These are phyloP conservation scores for Penstemon barbatus DNA, from an alignment of 257 asterid species.

Conservation along the genomic window DNA sequence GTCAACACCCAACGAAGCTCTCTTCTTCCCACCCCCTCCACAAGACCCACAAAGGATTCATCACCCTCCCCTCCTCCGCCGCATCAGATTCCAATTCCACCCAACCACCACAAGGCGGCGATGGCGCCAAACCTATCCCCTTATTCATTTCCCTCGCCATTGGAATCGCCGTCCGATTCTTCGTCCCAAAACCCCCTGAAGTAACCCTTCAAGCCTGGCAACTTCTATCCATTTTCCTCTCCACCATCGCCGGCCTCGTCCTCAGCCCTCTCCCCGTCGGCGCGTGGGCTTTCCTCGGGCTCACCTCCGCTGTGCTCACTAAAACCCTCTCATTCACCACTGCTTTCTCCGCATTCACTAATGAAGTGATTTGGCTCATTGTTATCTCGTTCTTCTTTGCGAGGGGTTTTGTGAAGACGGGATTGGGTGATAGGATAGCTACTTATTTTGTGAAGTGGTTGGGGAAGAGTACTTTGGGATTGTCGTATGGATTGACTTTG, in stretches of 20 bases:
- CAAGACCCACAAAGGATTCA: constrained; percentile 10
- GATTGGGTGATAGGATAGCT: constrained; percentile 86
- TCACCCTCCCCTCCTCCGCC: constrained; percentile 32
- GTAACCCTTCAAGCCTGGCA: constrained; percentile 92
- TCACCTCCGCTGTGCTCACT: constrained; percentile 69
- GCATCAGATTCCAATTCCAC: constrained; percentile 28
- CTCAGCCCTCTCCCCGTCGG: constrained; percentile 89
- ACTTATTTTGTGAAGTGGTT: constrained; percentile 84
- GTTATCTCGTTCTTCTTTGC: constrained; percentile 93
- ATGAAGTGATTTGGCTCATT: constrained; percentile 88
- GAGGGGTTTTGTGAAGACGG: constrained; percentile 92
- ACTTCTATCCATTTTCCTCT: constrained; percentile 72
- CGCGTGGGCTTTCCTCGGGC: constrained; percentile 92
- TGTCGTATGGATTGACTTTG: constrained; percentile 84
- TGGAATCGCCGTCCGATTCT: constrained; percentile 65
- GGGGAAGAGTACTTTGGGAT: constrained; percentile 89
- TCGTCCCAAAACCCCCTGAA: constrained; percentile 70
- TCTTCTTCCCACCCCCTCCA: constrained; percentile 28
- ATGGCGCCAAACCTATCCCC: constrained; percentile 76
- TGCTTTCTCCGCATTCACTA: constrained; percentile 86
- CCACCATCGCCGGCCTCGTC: constrained; percentile 88
- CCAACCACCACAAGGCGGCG: constrained; percentile 29
- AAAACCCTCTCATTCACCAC: constrained; percentile 62
- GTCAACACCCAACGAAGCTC: constrained; percentile 29
- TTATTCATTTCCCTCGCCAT: constrained; percentile 60